A percentile compares a stretch with the other conserved stretches of the same genome.
These are phyloP conservation scores for Penicillium maclennaniae DNA, from an alignment of 495 filamentous ascomycete species.

Conservation along the genomic window DNA sequence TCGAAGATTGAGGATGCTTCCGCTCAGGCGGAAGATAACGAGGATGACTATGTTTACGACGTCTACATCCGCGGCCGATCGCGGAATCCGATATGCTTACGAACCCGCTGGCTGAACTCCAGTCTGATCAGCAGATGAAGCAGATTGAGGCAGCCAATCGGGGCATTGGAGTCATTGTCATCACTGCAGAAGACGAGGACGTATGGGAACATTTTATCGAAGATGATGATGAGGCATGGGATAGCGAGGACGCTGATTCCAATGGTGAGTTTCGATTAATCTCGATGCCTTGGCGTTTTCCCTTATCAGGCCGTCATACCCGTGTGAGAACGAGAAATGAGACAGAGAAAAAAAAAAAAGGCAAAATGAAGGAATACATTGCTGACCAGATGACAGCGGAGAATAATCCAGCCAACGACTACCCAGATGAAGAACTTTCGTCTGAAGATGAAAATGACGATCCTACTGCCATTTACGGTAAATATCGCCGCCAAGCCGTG, in stretches of 20 bases:
- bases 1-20: slow-evolving; percentile 9
- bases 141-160: slow-evolving; percentile 29
- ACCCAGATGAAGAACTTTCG: slow-evolving; percentile 62
- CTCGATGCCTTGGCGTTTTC: not conserved
- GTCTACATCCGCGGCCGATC: slow-evolving; percentile 54
- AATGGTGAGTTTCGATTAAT: slow-evolving; percentile 42
- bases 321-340: not conserved
- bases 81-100: slow-evolving; percentile 25
- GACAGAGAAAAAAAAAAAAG: not conserved
- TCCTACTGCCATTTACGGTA: slow-evolving; percentile 46
- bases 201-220: slow-evolving; percentile 56
- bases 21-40: slow-evolving; percentile 31
- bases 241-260: slow-evolving; percentile 60
- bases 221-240: slow-evolving; percentile 53
- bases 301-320: not conserved
- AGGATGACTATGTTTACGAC: slow-evolving; percentile 61
- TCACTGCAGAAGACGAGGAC: slow-evolving; percentile 54
- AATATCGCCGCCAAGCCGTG: slow-evolving; percentile 31
- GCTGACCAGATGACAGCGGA: slow-evolving; percentile 44
- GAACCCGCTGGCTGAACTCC: slow-evolving; percentile 31
- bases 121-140: slow-evolving; percentile 31
- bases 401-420: slow-evolving; percentile 63
- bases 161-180: slow-evolving; percentile 56
- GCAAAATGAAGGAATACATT: not conserved
- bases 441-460: slow-evolving; percentile 54